Conservation (phyloP, 2,329 filamentous ascomycete genomes). For the Dendryphion nanum region DNA sequence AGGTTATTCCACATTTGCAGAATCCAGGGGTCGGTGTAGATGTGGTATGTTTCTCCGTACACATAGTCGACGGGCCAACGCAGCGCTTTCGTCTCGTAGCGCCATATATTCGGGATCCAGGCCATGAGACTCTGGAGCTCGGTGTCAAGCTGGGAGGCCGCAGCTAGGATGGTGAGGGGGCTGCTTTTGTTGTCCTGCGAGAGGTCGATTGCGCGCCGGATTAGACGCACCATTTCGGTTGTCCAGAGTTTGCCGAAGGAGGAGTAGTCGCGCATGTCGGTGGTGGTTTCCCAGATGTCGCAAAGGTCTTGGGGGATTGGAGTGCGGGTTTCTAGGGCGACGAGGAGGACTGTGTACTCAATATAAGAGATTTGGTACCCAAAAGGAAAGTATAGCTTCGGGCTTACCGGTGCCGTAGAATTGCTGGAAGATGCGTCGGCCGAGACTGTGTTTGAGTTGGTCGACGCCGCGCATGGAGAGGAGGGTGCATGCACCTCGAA, state of each 20-base stretch:
- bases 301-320: conserved; percentile 15
- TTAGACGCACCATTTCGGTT: conserved; percentile 15
- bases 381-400: too few relatives aligned
- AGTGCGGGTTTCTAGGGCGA: conserved; percentile 17
- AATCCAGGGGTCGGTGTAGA: conserved; percentile 31
- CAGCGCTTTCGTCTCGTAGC: conserved; percentile 18
- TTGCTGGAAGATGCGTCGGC: conserved; percentile 28
- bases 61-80: conserved; percentile 13
- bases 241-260: conserved; percentile 21
- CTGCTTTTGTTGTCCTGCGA: conserved; percentile 15
- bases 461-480: conserved; percentile 29
- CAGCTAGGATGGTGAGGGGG: conserved; percentile 13
- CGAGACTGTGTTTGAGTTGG: conserved; percentile 19
- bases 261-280: conserved; percentile 15
- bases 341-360: too few relatives aligned
- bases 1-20: conserved; percentile 33
- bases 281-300: conserved; percentile 20
- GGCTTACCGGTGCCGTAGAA: conserved; percentile 26
- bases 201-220: conserved; percentile 21
- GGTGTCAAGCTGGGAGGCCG: conserved; percentile 15
- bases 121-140: conserved; percentile 22
- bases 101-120: conserved; percentile 22
- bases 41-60: conserved; percentile 22
- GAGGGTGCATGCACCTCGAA: conserved; percentile 31
- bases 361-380: too few relatives aligned